These are phyloP conservation scores for Amylocystis lapponica DNA, from an alignment of 768 basidiomycete genomes.

Conservation along the genomic window DNA sequence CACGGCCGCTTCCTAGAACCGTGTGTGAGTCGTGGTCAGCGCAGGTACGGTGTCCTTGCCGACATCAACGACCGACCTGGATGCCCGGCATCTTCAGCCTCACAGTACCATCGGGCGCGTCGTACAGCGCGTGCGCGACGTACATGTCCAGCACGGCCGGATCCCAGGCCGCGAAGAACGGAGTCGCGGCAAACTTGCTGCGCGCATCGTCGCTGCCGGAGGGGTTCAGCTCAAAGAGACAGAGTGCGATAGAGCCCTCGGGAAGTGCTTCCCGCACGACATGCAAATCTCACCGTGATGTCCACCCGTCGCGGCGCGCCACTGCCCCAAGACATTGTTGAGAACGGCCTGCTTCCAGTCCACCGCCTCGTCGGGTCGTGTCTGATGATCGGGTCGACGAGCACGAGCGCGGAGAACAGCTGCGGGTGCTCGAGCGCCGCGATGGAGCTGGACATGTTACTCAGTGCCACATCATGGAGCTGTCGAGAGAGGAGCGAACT, in stretches of 20 bases:
- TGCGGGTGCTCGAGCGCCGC: slow-evolving; percentile 58
- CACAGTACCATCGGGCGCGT: slow-evolving; percentile 33
- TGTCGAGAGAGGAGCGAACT: slow-evolving; percentile 23
- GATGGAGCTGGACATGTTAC: slow-evolving; percentile 38
- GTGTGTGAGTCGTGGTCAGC: not conserved
- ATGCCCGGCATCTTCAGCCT: slow-evolving; percentile 61
- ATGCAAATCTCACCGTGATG: slow-evolving; percentile 37
- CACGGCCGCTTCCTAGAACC: slow-evolving; percentile 46
- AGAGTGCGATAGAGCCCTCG: too few relatives aligned
- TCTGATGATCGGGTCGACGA: slow-evolving; percentile 74
- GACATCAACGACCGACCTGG: slow-evolving; percentile 30
- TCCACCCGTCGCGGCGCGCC: slow-evolving; percentile 56
- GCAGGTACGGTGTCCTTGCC: too few relatives aligned
- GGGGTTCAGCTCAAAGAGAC: not conserved
- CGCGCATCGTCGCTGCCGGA: slow-evolving; percentile 54
- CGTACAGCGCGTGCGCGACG: slow-evolving; percentile 50
- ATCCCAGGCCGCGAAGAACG: slow-evolving; percentile 74
- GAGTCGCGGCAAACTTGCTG: slow-evolving; percentile 38
- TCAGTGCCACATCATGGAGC: not conserved
- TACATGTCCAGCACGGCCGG: slow-evolving; percentile 54
- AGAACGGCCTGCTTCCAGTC: not conserved
- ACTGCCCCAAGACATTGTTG: slow-evolving; percentile 38
- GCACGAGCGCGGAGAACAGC: slow-evolving; percentile 65
- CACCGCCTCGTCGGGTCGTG: not conserved
- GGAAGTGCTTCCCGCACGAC: too few relatives aligned